A percentile compares a stretch with the other conserved stretches of the same genome.
These are phyloP conservation scores for Flaveria robusta DNA, from an alignment of 129 eudicot genomes.

Conservation along the genomic window DNA sequence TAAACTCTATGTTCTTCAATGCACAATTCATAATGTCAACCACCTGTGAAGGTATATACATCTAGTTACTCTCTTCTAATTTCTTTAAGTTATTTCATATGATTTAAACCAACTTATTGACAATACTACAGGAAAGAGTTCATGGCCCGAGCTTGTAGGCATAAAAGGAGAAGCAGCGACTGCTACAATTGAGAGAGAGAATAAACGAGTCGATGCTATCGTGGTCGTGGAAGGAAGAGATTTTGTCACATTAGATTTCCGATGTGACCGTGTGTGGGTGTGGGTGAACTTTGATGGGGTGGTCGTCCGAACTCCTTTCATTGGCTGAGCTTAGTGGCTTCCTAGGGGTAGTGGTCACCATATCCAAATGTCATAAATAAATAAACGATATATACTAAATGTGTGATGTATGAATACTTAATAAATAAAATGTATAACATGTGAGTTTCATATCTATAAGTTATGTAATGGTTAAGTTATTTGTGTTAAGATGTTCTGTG, in stretches of 20 bases:
- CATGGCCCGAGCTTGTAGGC: conserved; percentile 66
- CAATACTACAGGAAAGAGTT: conserved; percentile 40
- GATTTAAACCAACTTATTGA: background rate
- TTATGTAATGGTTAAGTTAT: too few relatives aligned
- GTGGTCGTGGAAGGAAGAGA: conserved; percentile 45
- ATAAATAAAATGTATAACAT: too few relatives aligned
- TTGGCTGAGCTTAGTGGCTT: background rate
- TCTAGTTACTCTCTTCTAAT: background rate
- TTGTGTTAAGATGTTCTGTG: too few relatives aligned
- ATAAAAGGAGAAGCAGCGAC: conserved; percentile 35
- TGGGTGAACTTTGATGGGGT: conserved; percentile 40
- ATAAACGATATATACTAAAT: too few relatives aligned
- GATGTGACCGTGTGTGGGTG: conserved; percentile 66
- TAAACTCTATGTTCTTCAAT: background rate
- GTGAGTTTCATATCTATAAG: too few relatives aligned
- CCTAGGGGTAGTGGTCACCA: background rate
- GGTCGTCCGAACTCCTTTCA: conserved; percentile 44
- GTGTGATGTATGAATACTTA: background rate
- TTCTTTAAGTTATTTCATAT: background rate
- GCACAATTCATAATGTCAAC: background rate
- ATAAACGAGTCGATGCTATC: conserved; percentile 42
- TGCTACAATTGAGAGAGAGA: conserved; percentile 46
- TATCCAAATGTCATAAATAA: background rate
- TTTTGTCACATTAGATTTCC: conserved; percentile 27
- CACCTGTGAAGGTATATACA: background rate